phyloP scores from a whole-genome alignment of 768 basidiomycete genomes.

The Tulasnella sp. region DNA sequence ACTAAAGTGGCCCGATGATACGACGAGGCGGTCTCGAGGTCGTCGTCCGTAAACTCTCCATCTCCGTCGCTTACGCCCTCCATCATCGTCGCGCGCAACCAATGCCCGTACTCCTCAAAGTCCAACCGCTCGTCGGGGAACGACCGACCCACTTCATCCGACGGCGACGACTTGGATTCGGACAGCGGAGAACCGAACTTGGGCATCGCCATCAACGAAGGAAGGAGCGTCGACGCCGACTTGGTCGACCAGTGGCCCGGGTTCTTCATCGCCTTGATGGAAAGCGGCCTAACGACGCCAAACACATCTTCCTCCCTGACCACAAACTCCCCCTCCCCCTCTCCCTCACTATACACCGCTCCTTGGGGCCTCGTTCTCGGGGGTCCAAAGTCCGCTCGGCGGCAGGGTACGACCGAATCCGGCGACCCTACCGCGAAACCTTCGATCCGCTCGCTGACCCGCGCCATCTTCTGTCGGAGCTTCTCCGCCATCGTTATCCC shows the following conservation, averaged over 20 bases:
- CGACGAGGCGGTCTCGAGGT: background rate
- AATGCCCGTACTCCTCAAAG: slow-evolving; percentile 22
- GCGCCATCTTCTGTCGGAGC: too few species aligned
- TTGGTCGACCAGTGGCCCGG: background rate
- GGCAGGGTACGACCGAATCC: background rate
- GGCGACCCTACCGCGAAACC: too few species aligned
- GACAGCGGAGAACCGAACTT: too few species aligned
- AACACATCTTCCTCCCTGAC: background rate
- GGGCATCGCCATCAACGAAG: slow-evolving; percentile 19
- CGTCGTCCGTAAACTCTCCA: background rate
- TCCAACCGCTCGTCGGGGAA: slow-evolving; percentile 16
- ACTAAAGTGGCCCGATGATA: slow-evolving; percentile 18
- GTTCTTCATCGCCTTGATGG: background rate
- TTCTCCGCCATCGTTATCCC: too few species aligned
- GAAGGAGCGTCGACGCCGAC: background rate
- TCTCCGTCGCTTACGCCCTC: background rate
- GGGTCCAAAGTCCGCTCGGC: slow-evolving; percentile 17
- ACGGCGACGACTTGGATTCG: background rate
- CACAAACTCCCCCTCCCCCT: slow-evolving; percentile 15
- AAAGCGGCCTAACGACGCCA: slow-evolving; percentile 9
- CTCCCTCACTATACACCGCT: slow-evolving; percentile 19
- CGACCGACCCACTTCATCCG: slow-evolving; percentile 17
- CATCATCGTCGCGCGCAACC: slow-evolving; percentile 13
- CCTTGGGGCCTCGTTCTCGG: background rate
- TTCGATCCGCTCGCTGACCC: too few species aligned